Evolutionary conservation across 1,284 basidiomycete genomes (phyloP), one percentile per base, ranked within the genome.

Genomic region (Pseudozyma hubeiensis): DNA sequence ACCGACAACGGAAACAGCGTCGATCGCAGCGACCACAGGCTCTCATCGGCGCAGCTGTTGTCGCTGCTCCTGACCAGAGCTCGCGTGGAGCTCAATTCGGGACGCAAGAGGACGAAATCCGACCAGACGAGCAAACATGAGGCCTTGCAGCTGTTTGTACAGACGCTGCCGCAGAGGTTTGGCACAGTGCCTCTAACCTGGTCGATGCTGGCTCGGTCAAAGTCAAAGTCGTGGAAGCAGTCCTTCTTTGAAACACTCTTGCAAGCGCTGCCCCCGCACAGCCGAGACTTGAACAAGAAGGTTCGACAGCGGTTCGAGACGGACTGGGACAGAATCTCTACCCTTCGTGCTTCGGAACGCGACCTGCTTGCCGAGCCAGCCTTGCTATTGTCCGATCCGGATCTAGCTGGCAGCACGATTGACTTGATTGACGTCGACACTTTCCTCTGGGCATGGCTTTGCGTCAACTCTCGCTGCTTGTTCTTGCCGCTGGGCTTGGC

Each of bases 401-500:
- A 53, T 24, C 31, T 53, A 2, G 64, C 69, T 17, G 51, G 51
- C 31, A 35, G 10, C 37, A 48, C 60, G 31, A 29, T 63, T 2
- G 30, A 17, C 11, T 41, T 47, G 4, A 53, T 67, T 45, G 29
- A 53, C 24, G 16, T 56, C 2, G 39, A 54, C 13, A 35, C 37
- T 5, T 78, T 73, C 29, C 53, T 70, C 3, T 81, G 80, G 77
- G 77, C 73, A 5, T 82, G 80, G 80, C 60, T 77, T 9, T 80
- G 81, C 62, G 71, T 79, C 56, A 81, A 79, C 43, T 74, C 81
- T 11, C 77, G 81, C n/a, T 83, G 80, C 50, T 63, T 83, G 40
- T 81, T 72, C 40, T 31, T 75, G 13, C 78, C 77, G 7, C 71
- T 82, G 7, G 52, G 60, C 2, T 66, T 81, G 8, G 67, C 58